Evolutionary conservation across 2,329 filamentous ascomycete genomes (phyloP).

Genomic region (Epichloe gansuensis): DNA sequence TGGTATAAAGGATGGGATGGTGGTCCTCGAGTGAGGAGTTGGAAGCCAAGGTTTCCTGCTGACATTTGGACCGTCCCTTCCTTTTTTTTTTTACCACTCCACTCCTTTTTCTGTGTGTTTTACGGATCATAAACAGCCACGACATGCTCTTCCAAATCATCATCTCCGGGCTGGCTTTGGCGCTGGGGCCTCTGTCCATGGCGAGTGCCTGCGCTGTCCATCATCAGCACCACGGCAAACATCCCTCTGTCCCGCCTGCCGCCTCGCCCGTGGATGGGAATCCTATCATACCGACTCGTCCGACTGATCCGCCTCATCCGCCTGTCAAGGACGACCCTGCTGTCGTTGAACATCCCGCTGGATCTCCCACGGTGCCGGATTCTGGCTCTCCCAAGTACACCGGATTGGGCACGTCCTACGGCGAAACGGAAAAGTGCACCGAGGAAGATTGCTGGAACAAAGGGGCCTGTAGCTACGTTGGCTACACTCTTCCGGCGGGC

Average conservation of each 20-base stretch:
- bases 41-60: too few relatives aligned
- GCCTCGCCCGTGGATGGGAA: too few relatives aligned
- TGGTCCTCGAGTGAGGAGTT: too few relatives aligned
- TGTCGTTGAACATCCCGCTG: too few relatives aligned
- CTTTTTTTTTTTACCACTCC: not conserved
- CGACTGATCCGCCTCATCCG: too few relatives aligned
- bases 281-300: accelerated
- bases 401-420: not conserved
- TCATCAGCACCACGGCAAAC: too few relatives aligned
- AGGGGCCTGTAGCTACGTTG: not conserved
- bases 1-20: too few relatives aligned
- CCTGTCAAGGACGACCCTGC: not conserved
- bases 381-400: not conserved
- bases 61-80: too few relatives aligned
- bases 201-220: not conserved
- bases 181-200: not conserved
- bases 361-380: too few relatives aligned
- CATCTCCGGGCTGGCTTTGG: slow-evolving; percentile 9
- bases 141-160: slow-evolving; percentile 16
- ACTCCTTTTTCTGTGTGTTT: not conserved
- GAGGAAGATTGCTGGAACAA: not conserved
- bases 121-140: not conserved
- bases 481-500: not conserved
- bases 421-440: not conserved
- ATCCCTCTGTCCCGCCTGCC: too few relatives aligned